phyloP scores from a whole-genome alignment of 495 filamentous ascomycete species.

The Talaromyces nanjingensis region DNA sequence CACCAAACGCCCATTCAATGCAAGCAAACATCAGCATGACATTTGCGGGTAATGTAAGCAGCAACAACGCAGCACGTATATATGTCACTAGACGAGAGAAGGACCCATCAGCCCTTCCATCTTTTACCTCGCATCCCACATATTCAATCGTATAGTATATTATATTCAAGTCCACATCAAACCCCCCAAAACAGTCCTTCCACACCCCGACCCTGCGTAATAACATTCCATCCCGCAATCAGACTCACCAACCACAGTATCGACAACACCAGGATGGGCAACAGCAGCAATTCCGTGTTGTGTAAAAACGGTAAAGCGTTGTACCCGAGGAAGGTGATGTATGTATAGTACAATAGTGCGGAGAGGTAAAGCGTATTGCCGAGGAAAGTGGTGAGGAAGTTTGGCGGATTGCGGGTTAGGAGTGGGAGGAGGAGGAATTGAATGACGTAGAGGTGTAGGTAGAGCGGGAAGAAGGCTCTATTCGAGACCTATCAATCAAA shows the following conservation, averaged over 20 bases:
- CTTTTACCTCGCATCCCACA: not conserved
- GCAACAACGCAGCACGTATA: not conserved
- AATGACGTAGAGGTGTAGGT: slow-evolving; percentile 64
- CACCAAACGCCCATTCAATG: not conserved
- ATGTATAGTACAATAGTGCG: slow-evolving; percentile 62
- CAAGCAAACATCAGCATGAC: not conserved
- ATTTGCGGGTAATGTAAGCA: not conserved
- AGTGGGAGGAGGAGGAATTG: slow-evolving; percentile 67
- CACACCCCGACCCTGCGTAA: slow-evolving; percentile 36
- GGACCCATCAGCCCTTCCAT: not conserved
- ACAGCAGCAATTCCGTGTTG: slow-evolving; percentile 63
- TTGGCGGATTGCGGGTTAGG: slow-evolving; percentile 33
- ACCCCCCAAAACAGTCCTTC: slow-evolving; percentile 42
- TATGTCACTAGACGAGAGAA: not conserved
- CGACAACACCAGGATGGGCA: slow-evolving; percentile 53
- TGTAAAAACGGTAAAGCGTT: slow-evolving; percentile 69
- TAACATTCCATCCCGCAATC: slow-evolving; percentile 39
- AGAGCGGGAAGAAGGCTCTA: slow-evolving; percentile 67
- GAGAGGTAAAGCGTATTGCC: slow-evolving; percentile 66
- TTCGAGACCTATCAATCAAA: slow-evolving; percentile 46
- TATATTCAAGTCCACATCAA: slow-evolving; percentile 17
- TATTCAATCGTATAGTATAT: not conserved
- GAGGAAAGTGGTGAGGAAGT: slow-evolving; percentile 56
- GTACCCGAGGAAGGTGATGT: slow-evolving; percentile 70
- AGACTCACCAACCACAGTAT: slow-evolving; percentile 59